Base-by-base conservation (phyloP, 331 rosid genomes). In the Pyracantha coccinea region DNA sequence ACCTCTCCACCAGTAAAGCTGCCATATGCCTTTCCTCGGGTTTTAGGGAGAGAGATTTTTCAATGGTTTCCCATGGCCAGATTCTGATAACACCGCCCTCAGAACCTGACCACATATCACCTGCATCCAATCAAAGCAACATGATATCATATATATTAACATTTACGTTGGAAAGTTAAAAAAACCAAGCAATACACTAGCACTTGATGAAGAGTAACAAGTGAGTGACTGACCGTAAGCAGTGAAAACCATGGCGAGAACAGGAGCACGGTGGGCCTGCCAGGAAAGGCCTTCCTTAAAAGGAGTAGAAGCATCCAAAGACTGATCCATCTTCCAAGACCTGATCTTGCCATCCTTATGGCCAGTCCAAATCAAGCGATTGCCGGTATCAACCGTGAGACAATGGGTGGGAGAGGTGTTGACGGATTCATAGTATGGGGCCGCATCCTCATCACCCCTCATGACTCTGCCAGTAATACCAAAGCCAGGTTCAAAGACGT, bases 61-160 rank as follows among this genome's bases (percentile, higher is more conserved):
- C 97, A 16, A 95, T 73, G 17, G 97, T 90, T 82, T 95, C 99
- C 97, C 97, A 90, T n/a, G 94, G 99, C 98, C 99, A 95, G 66
- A 92, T 82, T 88, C 85, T 92, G 63, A 95, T 84, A 72, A 84
- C 58, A 77, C 98, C 99, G n/a, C 97, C 96, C 70, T 95, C 99
- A 19, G 90, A 89, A 55, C 99, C 99, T 0, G 97, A 89, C 99
- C 99, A 95, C 69, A 95, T 63, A 79, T 95, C 99, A 72, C 99
- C 97, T 92, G 85, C 4, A 73, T 21, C 74, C 83, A 69, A 72
- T 62, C 44, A 82, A 47, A 8, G 19, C 16, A 16, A 70, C 69
- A 41, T 32, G 75, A 65, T 77, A 12, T 53, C 44, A 69, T 5
- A 70, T 35, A 16, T 8, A 23, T 35, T 21, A 58, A 53, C 50